Evolutionary conservation across 2,329 filamentous ascomycete genomes (phyloP).

Genomic region (Blastomyces gilchristii): DNA sequence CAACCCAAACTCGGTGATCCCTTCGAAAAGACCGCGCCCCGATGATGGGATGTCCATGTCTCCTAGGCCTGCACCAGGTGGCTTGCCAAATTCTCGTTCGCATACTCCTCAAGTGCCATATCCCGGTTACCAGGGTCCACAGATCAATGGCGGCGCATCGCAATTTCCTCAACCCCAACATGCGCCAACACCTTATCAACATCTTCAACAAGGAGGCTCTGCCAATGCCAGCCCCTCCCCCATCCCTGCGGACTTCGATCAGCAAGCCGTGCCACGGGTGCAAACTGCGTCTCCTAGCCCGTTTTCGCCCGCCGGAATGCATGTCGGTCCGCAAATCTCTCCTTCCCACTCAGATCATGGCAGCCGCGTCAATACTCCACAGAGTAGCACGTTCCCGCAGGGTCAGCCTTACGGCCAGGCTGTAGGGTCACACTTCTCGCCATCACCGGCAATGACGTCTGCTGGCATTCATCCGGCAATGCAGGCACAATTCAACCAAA

Average conservation of each 20-base stretch:
- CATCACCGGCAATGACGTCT: conserved; percentile 30
- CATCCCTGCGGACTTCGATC: conserved; percentile 64
- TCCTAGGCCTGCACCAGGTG: conserved; percentile 62
- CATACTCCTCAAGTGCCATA: conserved; percentile 77
- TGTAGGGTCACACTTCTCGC: conserved; percentile 35
- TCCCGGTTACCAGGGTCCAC: conserved; percentile 54
- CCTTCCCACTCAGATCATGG: conserved; percentile 66
- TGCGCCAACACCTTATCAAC: conserved; percentile 64
- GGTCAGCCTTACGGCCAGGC: conserved; percentile 32
- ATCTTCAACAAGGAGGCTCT: conserved; percentile 70
- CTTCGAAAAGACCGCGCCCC: conserved; percentile 75
- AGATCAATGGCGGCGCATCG: conserved; percentile 50
- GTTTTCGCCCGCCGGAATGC: conserved; percentile 67
- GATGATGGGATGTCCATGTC: conserved; percentile 81
- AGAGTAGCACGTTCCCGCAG: conserved; percentile 60
- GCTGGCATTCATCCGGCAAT: conserved; percentile 33
- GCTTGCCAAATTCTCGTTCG: conserved; percentile 72
- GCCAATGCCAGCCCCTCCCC: conserved; percentile 84
- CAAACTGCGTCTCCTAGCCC: conserved; percentile 87
- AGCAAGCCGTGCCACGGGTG: conserved; percentile 65
- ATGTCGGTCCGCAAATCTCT: conserved; percentile 62
- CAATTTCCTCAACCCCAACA: conserved; percentile 48
- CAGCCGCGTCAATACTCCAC: conserved; percentile 56
- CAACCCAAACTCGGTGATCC: conserved; percentile 71
- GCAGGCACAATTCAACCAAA: conserved; percentile 39